These are phyloP conservation scores for Pythium volutum DNA, from an alignment of 352 stramenopile species.

Conservation along the genomic window DNA sequence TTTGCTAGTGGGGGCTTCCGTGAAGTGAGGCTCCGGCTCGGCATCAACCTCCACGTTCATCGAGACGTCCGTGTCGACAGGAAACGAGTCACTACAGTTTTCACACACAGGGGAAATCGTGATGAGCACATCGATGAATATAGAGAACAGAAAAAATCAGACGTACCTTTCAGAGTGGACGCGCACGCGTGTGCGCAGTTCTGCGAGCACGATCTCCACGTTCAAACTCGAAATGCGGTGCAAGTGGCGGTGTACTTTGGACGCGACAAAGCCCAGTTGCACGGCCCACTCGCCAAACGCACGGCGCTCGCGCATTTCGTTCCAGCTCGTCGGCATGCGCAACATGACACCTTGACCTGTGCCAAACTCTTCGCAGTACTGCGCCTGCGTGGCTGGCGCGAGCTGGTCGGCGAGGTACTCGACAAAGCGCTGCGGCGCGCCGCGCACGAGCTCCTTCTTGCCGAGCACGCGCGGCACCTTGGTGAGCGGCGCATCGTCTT, in stretches of 20 bases:
- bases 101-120: neutral
- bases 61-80: conserved; percentile 4
- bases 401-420: conserved; percentile 59
- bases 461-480: conserved; percentile 23
- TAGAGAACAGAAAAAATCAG: neutral
- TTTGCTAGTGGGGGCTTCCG: neutral
- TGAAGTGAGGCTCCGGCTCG: conserved; percentile 5
- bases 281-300: conserved; percentile 43
- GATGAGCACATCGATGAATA: neutral
- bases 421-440: conserved; percentile 44
- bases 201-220: conserved; percentile 51
- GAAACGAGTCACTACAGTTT: neutral
- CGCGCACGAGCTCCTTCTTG: conserved; percentile 43
- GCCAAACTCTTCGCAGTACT: conserved; percentile 45
- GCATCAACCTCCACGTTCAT: conserved; percentile 13
- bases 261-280: conserved; percentile 51
- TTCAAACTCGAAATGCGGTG: conserved; percentile 58
- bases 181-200: conserved; percentile 35
- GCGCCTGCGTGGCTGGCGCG: conserved; percentile 40
- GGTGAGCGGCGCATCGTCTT: neutral
- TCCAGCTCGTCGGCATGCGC: conserved; percentile 37
- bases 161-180: conserved; percentile 7
- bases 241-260: conserved; percentile 29
- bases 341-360: conserved; percentile 59
- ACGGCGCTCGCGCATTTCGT: conserved; percentile 27